These are phyloP conservation scores for Paramecium sexaurelia DNA, from an alignment of 73 alveolate species.

Conservation along the genomic window DNA sequence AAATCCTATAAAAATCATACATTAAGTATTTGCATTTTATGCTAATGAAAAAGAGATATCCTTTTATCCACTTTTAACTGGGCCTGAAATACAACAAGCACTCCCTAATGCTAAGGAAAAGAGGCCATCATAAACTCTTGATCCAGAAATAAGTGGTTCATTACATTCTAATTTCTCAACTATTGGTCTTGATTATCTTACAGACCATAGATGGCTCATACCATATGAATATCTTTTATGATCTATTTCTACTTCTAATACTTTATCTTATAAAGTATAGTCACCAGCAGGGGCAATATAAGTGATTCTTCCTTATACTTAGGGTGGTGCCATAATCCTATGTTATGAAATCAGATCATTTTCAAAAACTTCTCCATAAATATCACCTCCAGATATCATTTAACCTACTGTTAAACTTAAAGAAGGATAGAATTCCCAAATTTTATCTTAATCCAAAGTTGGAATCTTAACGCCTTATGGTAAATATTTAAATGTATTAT, in stretches of 20 bases:
- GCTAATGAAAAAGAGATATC: conserved; percentile 93
- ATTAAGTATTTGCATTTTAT: conserved; percentile 89
- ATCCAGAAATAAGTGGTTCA: conserved; percentile 64
- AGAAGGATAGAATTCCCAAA: conserved; percentile 93
- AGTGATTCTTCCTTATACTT: conserved; percentile 79
- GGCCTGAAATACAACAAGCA: conserved; percentile 97
- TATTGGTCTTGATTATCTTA: conserved; percentile 84
- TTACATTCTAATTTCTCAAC: conserved; percentile 82
- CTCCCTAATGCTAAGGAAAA: conserved; percentile 79
- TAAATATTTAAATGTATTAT: conserved; percentile 23
- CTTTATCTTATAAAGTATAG: conserved; percentile 84
- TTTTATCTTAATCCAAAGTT: conserved; percentile 81
- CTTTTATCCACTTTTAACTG: conserved; percentile 97
- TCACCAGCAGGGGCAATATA: conserved; percentile 82
- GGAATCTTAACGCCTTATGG: conserved; percentile 91
- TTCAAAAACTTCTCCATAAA: conserved; percentile 88
- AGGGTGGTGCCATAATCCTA: conserved; percentile 88
- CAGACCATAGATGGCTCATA: conserved; percentile 90
- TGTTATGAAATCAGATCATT: conserved; percentile 87
- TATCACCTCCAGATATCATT: conserved; percentile 92
- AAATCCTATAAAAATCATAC: conserved; percentile 94
- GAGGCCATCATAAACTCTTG: conserved; percentile 60
- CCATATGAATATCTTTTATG: conserved; percentile 76
- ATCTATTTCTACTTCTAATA: conserved; percentile 82
- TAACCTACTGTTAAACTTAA: conserved; percentile 72